phyloP scores from a whole-genome alignment of 441 rosid species.

The Populus hybrid region DNA sequence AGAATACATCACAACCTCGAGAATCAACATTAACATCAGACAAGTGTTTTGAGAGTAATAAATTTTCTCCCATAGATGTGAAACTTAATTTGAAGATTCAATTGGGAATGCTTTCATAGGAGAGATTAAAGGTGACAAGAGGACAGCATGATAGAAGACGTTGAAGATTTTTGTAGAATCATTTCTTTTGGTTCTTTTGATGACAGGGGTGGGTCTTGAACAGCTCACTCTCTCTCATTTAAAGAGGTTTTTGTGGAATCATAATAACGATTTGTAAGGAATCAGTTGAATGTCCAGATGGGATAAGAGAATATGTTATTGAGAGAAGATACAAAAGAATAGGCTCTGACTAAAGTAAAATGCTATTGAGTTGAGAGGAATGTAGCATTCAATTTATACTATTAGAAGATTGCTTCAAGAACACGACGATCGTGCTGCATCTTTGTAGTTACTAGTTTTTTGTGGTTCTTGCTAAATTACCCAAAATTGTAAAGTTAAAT shows the following conservation, averaged over 20 bases:
- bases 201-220: neutral
- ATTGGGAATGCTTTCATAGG: neutral
- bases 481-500: no score
- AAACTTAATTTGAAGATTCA: neutral
- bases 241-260: neutral
- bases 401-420: neutral
- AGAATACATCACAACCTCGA: conserved; percentile 69
- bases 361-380: neutral
- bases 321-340: neutral
- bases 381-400: neutral
- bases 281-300: neutral
- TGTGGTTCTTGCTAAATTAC: no score
- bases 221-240: neutral
- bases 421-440: neutral
- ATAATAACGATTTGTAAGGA: neutral
- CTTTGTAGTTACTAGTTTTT: neutral
- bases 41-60: conserved; percentile 56
- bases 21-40: conserved; percentile 89
- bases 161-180: neutral
- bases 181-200: neutral
- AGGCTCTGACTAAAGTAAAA: neutral
- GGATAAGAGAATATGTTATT: neutral
- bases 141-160: neutral
- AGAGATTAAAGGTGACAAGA: neutral
- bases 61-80: neutral